Base-by-base conservation (phyloP, 352 stramenopile species). In the Phytophthora pseudosyringae region DNA sequence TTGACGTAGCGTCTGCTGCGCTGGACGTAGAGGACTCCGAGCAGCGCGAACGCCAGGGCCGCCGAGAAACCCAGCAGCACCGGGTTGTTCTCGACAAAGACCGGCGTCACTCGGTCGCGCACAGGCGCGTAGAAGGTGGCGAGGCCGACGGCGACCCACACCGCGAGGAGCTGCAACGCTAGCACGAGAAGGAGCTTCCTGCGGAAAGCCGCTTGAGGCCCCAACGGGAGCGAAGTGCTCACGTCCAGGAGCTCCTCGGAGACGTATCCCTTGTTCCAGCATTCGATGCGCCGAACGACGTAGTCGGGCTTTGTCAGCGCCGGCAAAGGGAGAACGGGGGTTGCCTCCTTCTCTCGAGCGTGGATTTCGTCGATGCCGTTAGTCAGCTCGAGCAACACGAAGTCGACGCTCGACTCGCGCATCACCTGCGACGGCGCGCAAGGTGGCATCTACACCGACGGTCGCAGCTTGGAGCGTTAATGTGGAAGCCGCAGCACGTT, bases 1-100 rank as follows among this genome's bases (percentile, higher is more conserved):
- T 80, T 82, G 8, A 65, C 13, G 15, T 65, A 72, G 50, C 71
- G 69, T 44, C 35, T 60, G 12, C 45, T 73, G 50, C 72, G 61
- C 21, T 75, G 55, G 25, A 52, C 53, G 49, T 79, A 77, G 16
- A 81, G 60, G n/a, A 75, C 46, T 12, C 67, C 63, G 13, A 81
- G 57, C n/a, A 77, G 54, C 25, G 64, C 33, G 9, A 79, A 21
- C 5, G 56, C 49, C 11, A 51, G 8, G 1, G 66, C 18, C 9
- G 64, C 44, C 33, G 26, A 62, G 8, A 44, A 31, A 15, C 55
- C 55, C 31, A 70, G 28, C 16, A 65, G 18, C 29, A 51, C 46
- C 28, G 64, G 49, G 3, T 45, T 57, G 32, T 52, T 31, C 36
- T 58, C 32, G 25, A 28, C 35, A n/a, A 70, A 68, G 29, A 59